phyloP scores from a whole-genome alignment of 23 red algal species.

The Gracilaria domingensis region DNA sequence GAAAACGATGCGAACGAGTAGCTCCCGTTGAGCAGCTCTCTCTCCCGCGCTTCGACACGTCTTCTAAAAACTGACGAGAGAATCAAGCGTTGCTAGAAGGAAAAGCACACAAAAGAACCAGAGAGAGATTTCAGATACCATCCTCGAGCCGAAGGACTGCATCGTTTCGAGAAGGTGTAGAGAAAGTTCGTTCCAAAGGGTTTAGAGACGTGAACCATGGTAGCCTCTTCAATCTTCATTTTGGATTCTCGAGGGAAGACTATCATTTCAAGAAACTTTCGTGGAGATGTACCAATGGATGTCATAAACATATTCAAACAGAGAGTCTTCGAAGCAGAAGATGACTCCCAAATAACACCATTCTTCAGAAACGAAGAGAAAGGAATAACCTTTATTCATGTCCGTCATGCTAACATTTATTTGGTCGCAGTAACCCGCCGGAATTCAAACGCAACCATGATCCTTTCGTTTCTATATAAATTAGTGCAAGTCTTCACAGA shows the following conservation, averaged over 20 bases:
- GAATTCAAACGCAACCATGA: constrained; percentile 83
- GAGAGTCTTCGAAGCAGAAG: constrained; percentile 85
- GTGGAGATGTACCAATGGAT: constrained; percentile 81
- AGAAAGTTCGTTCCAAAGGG: not conserved
- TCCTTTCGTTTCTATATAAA: constrained; percentile 91
- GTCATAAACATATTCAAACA: constrained; percentile 72
- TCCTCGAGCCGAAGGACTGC: not conserved
- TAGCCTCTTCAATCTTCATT: constrained; percentile 88
- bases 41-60: too few species aligned
- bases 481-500: constrained; percentile 84
- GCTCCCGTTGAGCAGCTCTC: too few species aligned
- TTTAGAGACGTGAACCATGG: not conserved
- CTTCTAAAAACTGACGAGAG: not conserved
- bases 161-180: not conserved
- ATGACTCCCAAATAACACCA: constrained; percentile 69
- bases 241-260: constrained; percentile 89
- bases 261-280: constrained; percentile 84
- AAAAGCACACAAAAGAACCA: not conserved
- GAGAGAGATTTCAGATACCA: too few species aligned
- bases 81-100: not conserved
- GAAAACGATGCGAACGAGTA: too few species aligned
- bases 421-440: constrained; percentile 80
- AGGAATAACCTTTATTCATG: constrained; percentile 79
- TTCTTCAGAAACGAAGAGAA: constrained; percentile 73
- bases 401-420: constrained; percentile 91